Percentiles rank a stretch among this genome's conserved stretches.
phyloP scores from a whole-genome alignment of 1,284 basidiomycete genomes.

The Vanrija sp. region DNA sequence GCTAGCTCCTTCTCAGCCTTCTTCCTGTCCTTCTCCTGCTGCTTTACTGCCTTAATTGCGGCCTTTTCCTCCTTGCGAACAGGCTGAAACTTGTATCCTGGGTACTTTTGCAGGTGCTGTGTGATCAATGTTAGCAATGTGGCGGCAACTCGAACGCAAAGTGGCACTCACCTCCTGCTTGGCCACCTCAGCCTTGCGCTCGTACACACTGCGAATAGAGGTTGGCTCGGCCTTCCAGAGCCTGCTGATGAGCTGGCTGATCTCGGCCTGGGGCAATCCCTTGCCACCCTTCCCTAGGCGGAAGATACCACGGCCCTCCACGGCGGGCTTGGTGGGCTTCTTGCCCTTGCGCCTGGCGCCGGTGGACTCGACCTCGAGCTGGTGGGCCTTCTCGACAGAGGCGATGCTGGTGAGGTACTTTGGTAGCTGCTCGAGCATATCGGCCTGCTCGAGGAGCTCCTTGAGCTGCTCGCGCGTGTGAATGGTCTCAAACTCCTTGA shows the following conservation, averaged over 20 bases:
- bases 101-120: slow-evolving; percentile 60
- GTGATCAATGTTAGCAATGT: not conserved
- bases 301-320: slow-evolving; percentile 17
- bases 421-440: slow-evolving; percentile 10
- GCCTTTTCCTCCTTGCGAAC: slow-evolving; percentile 63
- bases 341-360: slow-evolving; percentile 14
- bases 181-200: slow-evolving; percentile 62
- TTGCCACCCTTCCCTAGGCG: slow-evolving; percentile 36
- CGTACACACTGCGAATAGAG: slow-evolving; percentile 60
- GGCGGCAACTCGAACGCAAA: not conserved
- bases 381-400: not conserved
- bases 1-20: slow-evolving; percentile 20
- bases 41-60: slow-evolving; percentile 46
- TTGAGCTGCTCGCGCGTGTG: not conserved
- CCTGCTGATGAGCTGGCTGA: slow-evolving; percentile 65
- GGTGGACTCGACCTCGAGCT: not conserved
- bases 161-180: slow-evolving; percentile 58
- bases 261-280: slow-evolving; percentile 62
- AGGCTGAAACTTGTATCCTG: slow-evolving; percentile 70
- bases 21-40: slow-evolving; percentile 15
- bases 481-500: slow-evolving; percentile 23
- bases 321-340: slow-evolving; percentile 24
- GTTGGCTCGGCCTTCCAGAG: slow-evolving; percentile 65
- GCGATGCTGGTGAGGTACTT: not conserved
- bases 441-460: slow-evolving; percentile 10